Conservation (phyloP, 169 alveolate species). For the Perkinsus olseni region DNA sequence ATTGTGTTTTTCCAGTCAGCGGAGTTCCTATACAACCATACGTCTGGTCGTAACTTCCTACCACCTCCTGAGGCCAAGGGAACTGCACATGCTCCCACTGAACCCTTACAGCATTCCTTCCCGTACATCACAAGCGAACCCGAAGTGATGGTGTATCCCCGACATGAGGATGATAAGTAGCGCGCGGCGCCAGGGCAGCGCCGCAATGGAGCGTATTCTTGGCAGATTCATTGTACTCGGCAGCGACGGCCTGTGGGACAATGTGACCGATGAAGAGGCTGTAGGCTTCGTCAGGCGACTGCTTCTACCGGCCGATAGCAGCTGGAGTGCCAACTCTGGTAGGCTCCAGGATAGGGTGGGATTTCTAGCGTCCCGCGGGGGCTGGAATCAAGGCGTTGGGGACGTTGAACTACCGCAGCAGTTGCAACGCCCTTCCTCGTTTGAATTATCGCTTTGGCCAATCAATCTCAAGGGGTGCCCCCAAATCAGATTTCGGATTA, state of each 20-base stretch:
- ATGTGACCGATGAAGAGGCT: slow-evolving; percentile 32
- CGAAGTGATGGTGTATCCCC: slow-evolving; percentile 19
- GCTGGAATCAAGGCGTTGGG: too few relatives aligned
- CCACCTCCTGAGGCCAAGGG: not conserved
- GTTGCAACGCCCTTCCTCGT: too few relatives aligned
- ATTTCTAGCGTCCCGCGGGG: too few relatives aligned
- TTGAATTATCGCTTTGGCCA: too few relatives aligned
- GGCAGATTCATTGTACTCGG: slow-evolving; percentile 28
- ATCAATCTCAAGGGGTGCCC: too few relatives aligned
- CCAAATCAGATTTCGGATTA: too few relatives aligned
- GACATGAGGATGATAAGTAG: slow-evolving; percentile 25
- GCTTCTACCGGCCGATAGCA: slow-evolving; percentile 2
- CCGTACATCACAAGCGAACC: slow-evolving; percentile 47
- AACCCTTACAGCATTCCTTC: slow-evolving; percentile 30
- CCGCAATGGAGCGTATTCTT: not conserved
- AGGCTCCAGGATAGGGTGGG: too few relatives aligned
- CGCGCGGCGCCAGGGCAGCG: not conserved
- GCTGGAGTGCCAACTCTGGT: not conserved
- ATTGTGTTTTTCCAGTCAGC: not conserved
- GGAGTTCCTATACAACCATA: not conserved
- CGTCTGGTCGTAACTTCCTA: not conserved
- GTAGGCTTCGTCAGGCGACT: slow-evolving; percentile 2
- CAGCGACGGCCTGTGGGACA: slow-evolving; percentile 53
- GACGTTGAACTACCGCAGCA: too few relatives aligned
- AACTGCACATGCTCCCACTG: not conserved